phyloP scores from a whole-genome alignment of 2,329 filamentous ascomycete genomes.

The Pseudogymnoascus sp. region DNA sequence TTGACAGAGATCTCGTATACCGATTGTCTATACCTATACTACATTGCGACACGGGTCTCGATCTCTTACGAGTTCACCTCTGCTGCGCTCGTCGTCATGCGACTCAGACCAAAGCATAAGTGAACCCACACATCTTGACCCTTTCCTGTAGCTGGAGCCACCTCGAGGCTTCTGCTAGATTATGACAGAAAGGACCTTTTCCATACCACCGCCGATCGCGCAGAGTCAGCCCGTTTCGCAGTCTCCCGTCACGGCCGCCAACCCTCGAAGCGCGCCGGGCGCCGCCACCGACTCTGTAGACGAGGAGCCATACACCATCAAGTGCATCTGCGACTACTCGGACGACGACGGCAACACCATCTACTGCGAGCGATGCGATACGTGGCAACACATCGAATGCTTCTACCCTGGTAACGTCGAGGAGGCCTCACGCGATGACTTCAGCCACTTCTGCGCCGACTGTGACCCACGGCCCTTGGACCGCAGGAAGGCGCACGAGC shows the following conservation, averaged over 20 bases:
- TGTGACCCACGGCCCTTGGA: constrained; percentile 75
- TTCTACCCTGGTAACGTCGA: constrained; percentile 73
- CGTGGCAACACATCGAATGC: constrained; percentile 97
- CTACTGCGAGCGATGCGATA: constrained; percentile 89
- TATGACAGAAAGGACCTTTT: constrained; percentile 31
- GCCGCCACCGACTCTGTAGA: constrained; percentile 41
- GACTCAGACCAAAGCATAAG: constrained; percentile 28
- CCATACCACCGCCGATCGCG: constrained; percentile 29
- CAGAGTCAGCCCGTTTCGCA: constrained; percentile 21
- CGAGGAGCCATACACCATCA: constrained; percentile 87
- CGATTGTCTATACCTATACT: neutral
- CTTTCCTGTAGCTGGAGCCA: constrained; percentile 25
- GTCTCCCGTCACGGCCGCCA: constrained; percentile 17
- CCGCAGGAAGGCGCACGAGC: constrained; percentile 62
- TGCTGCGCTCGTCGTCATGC: constrained; percentile 30
- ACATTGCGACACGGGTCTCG: constrained; percentile 1
- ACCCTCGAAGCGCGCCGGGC: constrained; percentile 22
- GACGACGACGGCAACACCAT: constrained; percentile 98
- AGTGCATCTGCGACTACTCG: constrained; percentile 89
- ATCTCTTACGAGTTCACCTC: constrained; percentile 15
- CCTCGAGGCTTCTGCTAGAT: constrained; percentile 29
- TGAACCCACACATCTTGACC: constrained; percentile 26
- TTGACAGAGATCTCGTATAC: neutral
- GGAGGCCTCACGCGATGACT: constrained; percentile 61
- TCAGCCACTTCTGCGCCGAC: constrained; percentile 79